These are phyloP conservation scores for Botrytis hyacinthi DNA, from an alignment of 2,329 filamentous ascomycete species.

Conservation along the genomic window DNA sequence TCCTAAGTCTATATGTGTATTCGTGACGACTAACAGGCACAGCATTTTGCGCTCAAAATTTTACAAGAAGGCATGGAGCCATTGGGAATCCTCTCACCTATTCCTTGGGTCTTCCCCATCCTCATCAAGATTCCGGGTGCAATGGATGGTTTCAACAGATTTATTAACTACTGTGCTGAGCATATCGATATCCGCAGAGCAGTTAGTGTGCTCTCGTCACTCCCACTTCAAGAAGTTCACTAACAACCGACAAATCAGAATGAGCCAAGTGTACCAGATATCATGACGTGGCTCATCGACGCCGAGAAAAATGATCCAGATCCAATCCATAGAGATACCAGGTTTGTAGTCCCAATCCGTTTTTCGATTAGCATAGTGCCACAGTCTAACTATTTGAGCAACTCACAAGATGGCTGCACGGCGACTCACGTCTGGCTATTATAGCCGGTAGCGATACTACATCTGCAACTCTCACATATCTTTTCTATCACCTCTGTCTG, in stretches of 20 bases:
- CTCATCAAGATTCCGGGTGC: conserved; percentile 26
- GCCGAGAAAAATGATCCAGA: conserved; percentile 19
- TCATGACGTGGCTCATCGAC: conserved; percentile 27
- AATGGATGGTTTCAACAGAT: conserved; percentile 16
- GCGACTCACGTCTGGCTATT: conserved; percentile 36
- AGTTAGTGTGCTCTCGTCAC: not conserved
- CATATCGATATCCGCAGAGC: conserved; percentile 25
- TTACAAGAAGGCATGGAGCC: conserved; percentile 23
- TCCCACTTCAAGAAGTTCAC: not conserved
- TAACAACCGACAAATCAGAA: not conserved
- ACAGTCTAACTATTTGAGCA: conserved; percentile 9
- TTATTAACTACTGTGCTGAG: conserved; percentile 21
- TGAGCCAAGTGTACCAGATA: conserved; percentile 22
- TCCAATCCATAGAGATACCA: conserved; percentile 3
- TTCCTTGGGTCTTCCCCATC: conserved; percentile 31
- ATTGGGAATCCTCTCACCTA: conserved; percentile 25
- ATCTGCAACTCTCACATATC: conserved; percentile 41
- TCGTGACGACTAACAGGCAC: not conserved
- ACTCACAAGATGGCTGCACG: conserved; percentile 23
- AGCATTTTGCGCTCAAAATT: conserved; percentile 22
- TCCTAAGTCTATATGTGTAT: no score
- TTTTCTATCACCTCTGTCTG: conserved; percentile 41
- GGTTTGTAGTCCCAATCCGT: not conserved
- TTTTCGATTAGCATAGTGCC: not conserved
- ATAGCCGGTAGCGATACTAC: conserved; percentile 46